phyloP scores from a whole-genome alignment of 1,284 basidiomycete species.

The Sporisorium iseilematis-ciliati region DNA sequence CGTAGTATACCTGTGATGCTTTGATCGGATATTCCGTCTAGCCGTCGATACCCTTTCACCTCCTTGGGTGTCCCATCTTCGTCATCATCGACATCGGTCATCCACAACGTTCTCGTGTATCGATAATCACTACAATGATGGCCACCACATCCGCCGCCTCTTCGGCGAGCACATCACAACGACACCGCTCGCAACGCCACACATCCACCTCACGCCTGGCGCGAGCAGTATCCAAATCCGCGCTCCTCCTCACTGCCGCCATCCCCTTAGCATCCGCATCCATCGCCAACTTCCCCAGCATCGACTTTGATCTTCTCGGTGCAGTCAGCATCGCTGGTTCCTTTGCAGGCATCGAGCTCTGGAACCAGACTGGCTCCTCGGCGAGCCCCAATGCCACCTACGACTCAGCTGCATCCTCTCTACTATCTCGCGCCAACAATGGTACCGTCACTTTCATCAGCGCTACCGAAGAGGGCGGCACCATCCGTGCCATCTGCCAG shows the following conservation, averaged over 20 bases:
- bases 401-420: conserved; percentile 53
- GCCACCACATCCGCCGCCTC: conserved; percentile 4
- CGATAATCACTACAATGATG: conserved; percentile 3
- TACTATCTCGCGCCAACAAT: conserved; percentile 59
- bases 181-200: conserved; percentile 1
- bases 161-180: conserved; percentile 16
- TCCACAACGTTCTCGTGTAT: neutral
- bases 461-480: conserved; percentile 65
- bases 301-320: conserved; percentile 66
- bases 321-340: conserved; percentile 61
- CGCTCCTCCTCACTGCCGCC: conserved; percentile 31
- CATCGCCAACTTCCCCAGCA: conserved; percentile 53
- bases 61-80: neutral
- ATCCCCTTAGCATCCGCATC: conserved; percentile 28
- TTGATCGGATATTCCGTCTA: conserved; percentile 6
- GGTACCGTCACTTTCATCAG: conserved; percentile 63
- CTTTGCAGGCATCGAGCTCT: conserved; percentile 62
- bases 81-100: neutral
- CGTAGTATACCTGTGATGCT: conserved; percentile 19
- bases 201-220: conserved; percentile 10
- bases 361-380: conserved; percentile 52
- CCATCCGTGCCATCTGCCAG: conserved; percentile 68
- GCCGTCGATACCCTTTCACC: neutral
- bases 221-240: conserved; percentile 25
- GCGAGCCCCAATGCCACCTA: conserved; percentile 50